Base-by-base conservation (phyloP, 2,329 filamentous ascomycete species). In the Polytolypa hystricis region DNA sequence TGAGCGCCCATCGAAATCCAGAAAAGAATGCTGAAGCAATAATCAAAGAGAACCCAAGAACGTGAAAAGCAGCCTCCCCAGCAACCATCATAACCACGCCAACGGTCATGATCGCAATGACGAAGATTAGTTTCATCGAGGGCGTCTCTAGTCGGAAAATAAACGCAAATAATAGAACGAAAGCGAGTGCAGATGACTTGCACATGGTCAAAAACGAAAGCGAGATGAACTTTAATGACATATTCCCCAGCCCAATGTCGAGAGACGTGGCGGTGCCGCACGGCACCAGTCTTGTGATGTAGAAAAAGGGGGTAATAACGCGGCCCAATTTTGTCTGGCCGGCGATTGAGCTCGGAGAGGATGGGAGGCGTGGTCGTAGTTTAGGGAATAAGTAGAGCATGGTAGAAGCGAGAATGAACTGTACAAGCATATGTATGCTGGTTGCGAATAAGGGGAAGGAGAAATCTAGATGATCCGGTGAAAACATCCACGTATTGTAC, bases 161-260 rank as follows among this genome's bases (percentile, higher is more conserved):
- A 54, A 98, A 94, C 44, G 91, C 91, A 56, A 98, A 98, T 33
- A 94, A 61, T 15, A 98, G 78, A 37, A 98, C 91, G 55, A 96
- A 98, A 30, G 84, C 87, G 15, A 98, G 74, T 11, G 89, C 84
- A 7, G 87, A 95, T 4, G 89, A 96, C 71, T 98, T 98, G 65
- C 91, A 96, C 91, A 98, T 96, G 41, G 91, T 98, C 62, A 94
- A 93, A 58, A 98, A 98, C 7, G 89, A 95, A 47, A 98, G 74
- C 28, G 84, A 87, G 51, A 98, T 96, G 58, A 93, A 95, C 60
- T 89, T 91, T 50, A 98, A 70, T 36, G 85, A 93, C 60, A 85
- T 94, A 55, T 98, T 98, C 45, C 91, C 91, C 40, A 98, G 65
- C 10, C 91, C 91, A 60, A 98, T 94, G 57, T 98, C 91, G 41